Conservation (phyloP, 2,329 filamentous ascomycete genomes). For the Ustilaginoidea virens region DNA sequence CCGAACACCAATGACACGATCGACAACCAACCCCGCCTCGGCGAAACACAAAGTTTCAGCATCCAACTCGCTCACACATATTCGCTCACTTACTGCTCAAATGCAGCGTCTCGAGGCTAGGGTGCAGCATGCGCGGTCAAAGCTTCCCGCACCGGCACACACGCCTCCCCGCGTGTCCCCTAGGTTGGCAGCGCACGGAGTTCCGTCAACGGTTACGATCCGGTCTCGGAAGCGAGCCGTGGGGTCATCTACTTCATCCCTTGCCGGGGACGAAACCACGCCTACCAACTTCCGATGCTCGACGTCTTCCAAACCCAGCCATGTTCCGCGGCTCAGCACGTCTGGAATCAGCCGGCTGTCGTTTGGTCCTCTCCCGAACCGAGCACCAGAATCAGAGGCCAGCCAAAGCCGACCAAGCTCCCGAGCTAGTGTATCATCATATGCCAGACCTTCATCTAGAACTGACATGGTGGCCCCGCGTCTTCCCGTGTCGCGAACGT, state of each 20-base stretch:
- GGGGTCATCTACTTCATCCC: constrained; percentile 36
- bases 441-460: constrained; percentile 37
- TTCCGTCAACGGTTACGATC: constrained; percentile 42
- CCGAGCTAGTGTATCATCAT: constrained; percentile 46
- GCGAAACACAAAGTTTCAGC: constrained; percentile 34
- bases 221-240: constrained; percentile 55
- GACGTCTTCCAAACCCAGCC: constrained; percentile 26
- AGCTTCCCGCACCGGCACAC: constrained; percentile 65
- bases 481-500: constrained; percentile 50
- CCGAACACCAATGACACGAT: constrained; percentile 28
- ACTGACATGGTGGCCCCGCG: constrained; percentile 36
- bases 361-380: constrained; percentile 45
- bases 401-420: constrained; percentile 55
- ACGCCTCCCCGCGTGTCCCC: constrained; percentile 76
- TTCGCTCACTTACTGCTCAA: constrained; percentile 84
- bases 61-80: constrained; percentile 71
- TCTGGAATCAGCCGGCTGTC: constrained; percentile 48
- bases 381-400: constrained; percentile 29
- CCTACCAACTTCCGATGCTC: constrained; percentile 24
- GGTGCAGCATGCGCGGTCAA: constrained; percentile 81
- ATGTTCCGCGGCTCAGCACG: constrained; percentile 43
- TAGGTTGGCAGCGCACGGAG: constrained; percentile 21
- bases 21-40: constrained; percentile 39
- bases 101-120: constrained; percentile 94
- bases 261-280: constrained; percentile 34